Conservation (phyloP, 768 basidiomycete genomes). For the Hygrophoropsis aurantiaca region DNA sequence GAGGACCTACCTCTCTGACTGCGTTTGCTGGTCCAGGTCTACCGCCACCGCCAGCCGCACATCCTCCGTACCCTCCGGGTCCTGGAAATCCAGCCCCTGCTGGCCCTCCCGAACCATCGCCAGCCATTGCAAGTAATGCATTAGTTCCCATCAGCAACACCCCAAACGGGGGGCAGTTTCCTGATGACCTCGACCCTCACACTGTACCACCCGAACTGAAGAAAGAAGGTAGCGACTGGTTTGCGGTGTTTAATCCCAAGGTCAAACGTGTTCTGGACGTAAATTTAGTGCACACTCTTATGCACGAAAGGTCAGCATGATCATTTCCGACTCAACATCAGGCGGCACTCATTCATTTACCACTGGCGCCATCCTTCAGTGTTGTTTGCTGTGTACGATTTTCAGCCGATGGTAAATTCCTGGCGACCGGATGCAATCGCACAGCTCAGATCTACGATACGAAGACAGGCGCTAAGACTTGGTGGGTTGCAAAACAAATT, state of each 20-base stretch:
- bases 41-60: slow-evolving; percentile 32
- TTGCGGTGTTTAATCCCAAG: slow-evolving; percentile 82
- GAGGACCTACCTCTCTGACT: slow-evolving; percentile 24
- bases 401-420: slow-evolving; percentile 88
- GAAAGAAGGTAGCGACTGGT: slow-evolving; percentile 85
- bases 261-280: slow-evolving; percentile 80
- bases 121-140: slow-evolving; percentile 17
- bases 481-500: slow-evolving; percentile 46
- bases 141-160: slow-evolving; percentile 24
- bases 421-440: slow-evolving; percentile 96
- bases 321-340: slow-evolving; percentile 1
- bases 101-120: slow-evolving; percentile 20
- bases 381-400: slow-evolving; percentile 92
- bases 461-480: slow-evolving; percentile 80
- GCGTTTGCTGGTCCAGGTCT: slow-evolving; percentile 37
- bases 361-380: slow-evolving; percentile 30
- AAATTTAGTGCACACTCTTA: slow-evolving; percentile 77
- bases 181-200: slow-evolving; percentile 38
- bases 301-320: slow-evolving; percentile 76
- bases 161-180: slow-evolving; percentile 32
- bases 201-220: slow-evolving; percentile 54
- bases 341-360: slow-evolving; percentile 1
- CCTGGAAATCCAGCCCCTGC: slow-evolving; percentile 33
- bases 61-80: slow-evolving; percentile 29
- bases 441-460: slow-evolving; percentile 95